Evolutionary conservation across 495 filamentous ascomycete genomes (phyloP).

Genomic region (Chaetomium fimeti): DNA sequence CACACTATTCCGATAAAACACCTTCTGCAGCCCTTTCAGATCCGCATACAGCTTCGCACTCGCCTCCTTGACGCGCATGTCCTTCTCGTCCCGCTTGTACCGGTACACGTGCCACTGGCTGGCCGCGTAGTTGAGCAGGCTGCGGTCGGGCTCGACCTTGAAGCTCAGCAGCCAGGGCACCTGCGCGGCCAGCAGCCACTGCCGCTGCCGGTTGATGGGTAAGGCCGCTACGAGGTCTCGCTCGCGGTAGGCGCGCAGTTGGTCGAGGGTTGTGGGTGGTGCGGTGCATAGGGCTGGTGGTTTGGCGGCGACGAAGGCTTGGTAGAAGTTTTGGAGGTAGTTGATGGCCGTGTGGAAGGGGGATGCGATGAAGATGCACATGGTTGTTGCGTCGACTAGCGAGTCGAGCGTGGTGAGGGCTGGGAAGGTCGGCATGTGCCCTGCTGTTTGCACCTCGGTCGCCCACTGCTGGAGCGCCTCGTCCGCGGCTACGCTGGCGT

Average conservation of each 20-base stretch:
- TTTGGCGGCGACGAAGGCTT: conserved; percentile 47
- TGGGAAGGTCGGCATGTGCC: conserved; percentile 51
- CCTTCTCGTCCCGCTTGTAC: conserved; percentile 21
- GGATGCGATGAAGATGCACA: conserved; percentile 54
- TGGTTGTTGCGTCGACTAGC: conserved; percentile 74
- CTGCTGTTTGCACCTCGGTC: conserved; percentile 37
- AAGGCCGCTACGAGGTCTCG: conserved; percentile 41
- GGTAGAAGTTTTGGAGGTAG: conserved; percentile 53
- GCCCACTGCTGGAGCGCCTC: conserved; percentile 40
- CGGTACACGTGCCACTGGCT: conserved; percentile 37
- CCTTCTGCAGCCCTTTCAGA: conserved; percentile 30
- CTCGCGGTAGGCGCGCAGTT: conserved; percentile 35
- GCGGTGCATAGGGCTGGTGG: conserved; percentile 41
- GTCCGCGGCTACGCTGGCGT: conserved; percentile 34
- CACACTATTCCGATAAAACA: conserved; percentile 28
- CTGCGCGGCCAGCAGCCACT: conserved; percentile 46
- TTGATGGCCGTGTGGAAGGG: conserved; percentile 52
- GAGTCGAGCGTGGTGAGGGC: conserved; percentile 76
- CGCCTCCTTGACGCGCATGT: conserved; percentile 25
- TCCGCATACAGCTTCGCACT: conserved; percentile 31
- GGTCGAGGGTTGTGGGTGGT: conserved; percentile 33
- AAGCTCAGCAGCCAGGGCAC: conserved; percentile 48
- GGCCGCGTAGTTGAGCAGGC: conserved; percentile 40
- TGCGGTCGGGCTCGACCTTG: conserved; percentile 41
- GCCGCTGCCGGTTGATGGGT: conserved; percentile 41